Evolutionary conservation across 352 stramenopile genomes (phyloP).

Genomic region (Pythium pyrilobum): DNA sequence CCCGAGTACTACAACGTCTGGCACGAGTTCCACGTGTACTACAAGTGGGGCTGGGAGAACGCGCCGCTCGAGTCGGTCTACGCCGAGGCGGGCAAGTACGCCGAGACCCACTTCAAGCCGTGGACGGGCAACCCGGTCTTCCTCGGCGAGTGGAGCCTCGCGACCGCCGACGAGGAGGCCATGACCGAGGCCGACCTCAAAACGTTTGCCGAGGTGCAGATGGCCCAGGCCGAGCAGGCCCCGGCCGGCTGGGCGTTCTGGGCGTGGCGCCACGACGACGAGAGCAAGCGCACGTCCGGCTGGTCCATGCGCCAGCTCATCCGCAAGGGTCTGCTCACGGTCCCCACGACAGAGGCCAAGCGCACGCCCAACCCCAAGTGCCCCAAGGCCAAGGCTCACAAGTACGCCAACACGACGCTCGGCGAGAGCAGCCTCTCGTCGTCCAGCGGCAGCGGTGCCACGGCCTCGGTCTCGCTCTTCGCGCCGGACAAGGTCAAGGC

Average conservation of each 20-base stretch:
- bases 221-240: slow-evolving; percentile 22
- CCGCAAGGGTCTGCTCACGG: slow-evolving; percentile 11
- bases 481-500: slow-evolving; percentile 13
- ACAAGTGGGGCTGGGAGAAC: slow-evolving; percentile 40
- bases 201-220: slow-evolving; percentile 24
- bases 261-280: slow-evolving; percentile 19
- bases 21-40: slow-evolving; percentile 56
- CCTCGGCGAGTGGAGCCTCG: slow-evolving; percentile 52
- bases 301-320: slow-evolving; percentile 24
- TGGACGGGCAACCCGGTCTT: slow-evolving; percentile 39
- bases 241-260: slow-evolving; percentile 21
- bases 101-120: slow-evolving; percentile 11
- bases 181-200: slow-evolving; percentile 24
- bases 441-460: neutral
- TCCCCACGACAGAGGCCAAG: slow-evolving; percentile 4
- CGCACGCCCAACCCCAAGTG: slow-evolving; percentile 12
- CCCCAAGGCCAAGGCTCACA: slow-evolving; percentile 7
- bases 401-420: slow-evolving; percentile 3
- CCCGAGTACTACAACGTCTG: slow-evolving; percentile 46
- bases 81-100: slow-evolving; percentile 5
- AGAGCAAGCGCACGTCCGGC: slow-evolving; percentile 11
- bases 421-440: neutral
- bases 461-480: neutral
- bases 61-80: slow-evolving; percentile 15
- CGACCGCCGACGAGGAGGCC: slow-evolving; percentile 22